Evolutionary conservation across 352 stramenopile species (phyloP), one percentile per base, ranked within the genome.

Genomic region (Pythium inflatum): DNA sequence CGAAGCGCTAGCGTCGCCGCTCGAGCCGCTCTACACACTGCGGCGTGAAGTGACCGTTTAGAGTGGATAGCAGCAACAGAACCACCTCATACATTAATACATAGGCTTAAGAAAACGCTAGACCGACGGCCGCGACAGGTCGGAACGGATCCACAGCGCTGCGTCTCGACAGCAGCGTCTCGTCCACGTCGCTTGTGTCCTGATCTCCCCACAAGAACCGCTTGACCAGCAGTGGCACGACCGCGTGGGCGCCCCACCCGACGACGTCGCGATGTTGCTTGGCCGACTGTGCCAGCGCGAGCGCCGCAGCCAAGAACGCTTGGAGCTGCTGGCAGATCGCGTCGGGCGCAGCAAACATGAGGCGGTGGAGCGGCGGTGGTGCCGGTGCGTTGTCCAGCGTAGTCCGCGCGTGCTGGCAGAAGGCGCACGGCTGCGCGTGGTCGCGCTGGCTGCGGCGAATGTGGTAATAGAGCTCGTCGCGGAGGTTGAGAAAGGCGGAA

Each of bases 191-290:
- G 20, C 33, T 4, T 20, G 45, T 22, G 9, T 63, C 56, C 34
- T 61, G 24, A 24, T 40, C 49, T 25, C 41, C 61, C 14, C 60
- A 31, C n/a, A 68, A 14, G 20, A 68, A 61, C 50, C 30, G 49
- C 49, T 68, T 68, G 48, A 61, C 48, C 22, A 68, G 34, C 38
- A 68, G 28, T 16, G 49, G 61, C 20, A 61, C 40, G 49, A 68
- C 61, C 3, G 34, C 49, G 3, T 51, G 49, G 2, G 49, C 61
- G 14, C 20, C n/a, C n/a, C 61, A 68, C 48, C 33, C 43, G 11
- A 27, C 38, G 24, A 46, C n/a, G 13, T 45, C 46, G 4, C 25
- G 49, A 16, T 18, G 38, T 25, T 54, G 25, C 20, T 53, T 59
- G 18, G 20, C 40, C 1, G 38, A 41, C 49, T 34, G 33, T 8